Evolutionary conservation across 1,284 basidiomycete genomes (phyloP).

Genomic region (Puccinia hordei): DNA sequence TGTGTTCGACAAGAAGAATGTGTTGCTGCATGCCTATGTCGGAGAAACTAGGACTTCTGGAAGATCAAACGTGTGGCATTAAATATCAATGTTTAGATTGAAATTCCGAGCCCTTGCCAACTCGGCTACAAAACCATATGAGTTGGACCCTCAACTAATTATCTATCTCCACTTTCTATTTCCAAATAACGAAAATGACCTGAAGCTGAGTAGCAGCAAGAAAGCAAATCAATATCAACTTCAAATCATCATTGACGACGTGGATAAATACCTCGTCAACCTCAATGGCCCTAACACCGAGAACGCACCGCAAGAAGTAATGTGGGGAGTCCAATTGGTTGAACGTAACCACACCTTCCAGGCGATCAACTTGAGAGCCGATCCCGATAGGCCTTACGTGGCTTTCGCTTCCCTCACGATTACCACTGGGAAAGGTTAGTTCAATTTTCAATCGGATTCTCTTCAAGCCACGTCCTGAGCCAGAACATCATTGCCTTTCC

Average conservation of each 20-base stretch:
- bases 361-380: slow-evolving; percentile 4
- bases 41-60: too few species aligned
- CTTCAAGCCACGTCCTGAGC: not conserved
- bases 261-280: slow-evolving; percentile 3
- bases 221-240: slow-evolving; percentile 3
- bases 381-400: slow-evolving; percentile 14
- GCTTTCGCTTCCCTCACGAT: slow-evolving; percentile 17
- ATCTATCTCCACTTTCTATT: not conserved
- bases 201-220: not conserved
- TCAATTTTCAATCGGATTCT: not conserved
- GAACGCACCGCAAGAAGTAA: slow-evolving; percentile 4
- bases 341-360: slow-evolving; percentile 15
- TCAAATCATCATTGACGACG: slow-evolving; percentile 21
- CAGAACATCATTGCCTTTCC: not conserved
- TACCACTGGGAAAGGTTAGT: not conserved
- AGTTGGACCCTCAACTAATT: not conserved
- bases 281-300: slow-evolving; percentile 5
- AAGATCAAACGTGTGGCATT: too few species aligned
- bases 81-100: too few species aligned
- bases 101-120: not conserved
- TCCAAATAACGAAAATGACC: not conserved
- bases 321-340: not conserved
- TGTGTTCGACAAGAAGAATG: not conserved
- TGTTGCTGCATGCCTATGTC: not conserved
- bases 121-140: not conserved